A percentile compares a stretch with the other conserved stretches of the same genome.
Conservation (phyloP, 371 early-diverging fungal genomes). For the Syncephalastrum contaminatum region DNA sequence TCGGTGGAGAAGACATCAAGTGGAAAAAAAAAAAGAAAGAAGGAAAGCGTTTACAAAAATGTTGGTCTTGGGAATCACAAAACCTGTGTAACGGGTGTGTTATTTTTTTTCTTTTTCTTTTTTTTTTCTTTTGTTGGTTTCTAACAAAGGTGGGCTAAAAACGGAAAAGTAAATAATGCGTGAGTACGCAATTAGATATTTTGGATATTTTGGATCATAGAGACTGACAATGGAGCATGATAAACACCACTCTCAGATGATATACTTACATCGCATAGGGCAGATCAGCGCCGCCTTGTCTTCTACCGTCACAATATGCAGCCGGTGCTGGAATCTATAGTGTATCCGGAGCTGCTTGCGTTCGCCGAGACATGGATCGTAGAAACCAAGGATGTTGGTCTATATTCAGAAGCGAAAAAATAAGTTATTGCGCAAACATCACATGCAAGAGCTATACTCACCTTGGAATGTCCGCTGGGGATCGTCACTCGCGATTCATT, state of each 20-base stretch:
- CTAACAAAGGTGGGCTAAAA: constrained; percentile 19
- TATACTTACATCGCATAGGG: constrained; percentile 75
- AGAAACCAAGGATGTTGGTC: constrained; percentile 90
- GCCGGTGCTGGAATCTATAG: constrained; percentile 80
- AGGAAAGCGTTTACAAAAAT: constrained; percentile 4
- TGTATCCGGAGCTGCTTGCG: constrained; percentile 78
- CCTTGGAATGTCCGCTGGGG: constrained; percentile 86
- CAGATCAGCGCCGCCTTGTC: constrained; percentile 80
- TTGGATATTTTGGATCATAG: not conserved
- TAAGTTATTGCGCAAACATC: constrained; percentile 1
- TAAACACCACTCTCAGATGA: constrained; percentile 9
- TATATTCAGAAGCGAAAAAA: constrained; percentile 21
- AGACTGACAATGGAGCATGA: not conserved
- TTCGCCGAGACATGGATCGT: constrained; percentile 93
- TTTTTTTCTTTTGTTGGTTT: constrained; percentile 7
- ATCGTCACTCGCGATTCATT: constrained; percentile 84
- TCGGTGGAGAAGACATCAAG: constrained; percentile 1
- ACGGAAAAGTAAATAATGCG: constrained; percentile 7
- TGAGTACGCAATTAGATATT: constrained; percentile 2
- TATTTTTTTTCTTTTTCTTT: constrained; percentile 1
- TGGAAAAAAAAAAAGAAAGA: constrained; percentile 3
- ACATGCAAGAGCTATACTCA: constrained; percentile 19
- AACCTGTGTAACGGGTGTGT: constrained; percentile 7
- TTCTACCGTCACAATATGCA: constrained; percentile 81
- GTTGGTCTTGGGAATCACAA: constrained; percentile 9